Percentiles rank a stretch among this genome's conserved stretches.
Conservation (phyloP, 2,329 filamentous ascomycete species). For the Epichloe scottii region DNA sequence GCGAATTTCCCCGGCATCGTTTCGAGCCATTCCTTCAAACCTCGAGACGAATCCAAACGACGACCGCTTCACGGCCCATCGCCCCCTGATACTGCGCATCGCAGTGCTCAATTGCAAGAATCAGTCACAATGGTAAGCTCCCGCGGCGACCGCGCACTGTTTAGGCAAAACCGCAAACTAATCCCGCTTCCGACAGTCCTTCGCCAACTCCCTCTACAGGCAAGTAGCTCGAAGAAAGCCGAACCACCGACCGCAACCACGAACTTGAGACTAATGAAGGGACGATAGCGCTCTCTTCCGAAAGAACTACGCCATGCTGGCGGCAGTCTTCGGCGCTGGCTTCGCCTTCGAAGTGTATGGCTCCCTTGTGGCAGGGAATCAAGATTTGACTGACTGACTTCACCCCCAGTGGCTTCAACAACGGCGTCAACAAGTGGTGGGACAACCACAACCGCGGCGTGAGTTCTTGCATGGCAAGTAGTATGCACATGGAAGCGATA, state of each 20-base stretch:
- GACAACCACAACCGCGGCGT: conserved; percentile 84
- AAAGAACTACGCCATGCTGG: conserved; percentile 79
- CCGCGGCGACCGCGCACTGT: not conserved
- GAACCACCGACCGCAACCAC: conserved; percentile 5
- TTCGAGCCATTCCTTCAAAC: conserved; percentile 10
- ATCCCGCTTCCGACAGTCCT: conserved; percentile 24
- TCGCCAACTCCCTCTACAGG: conserved; percentile 25
- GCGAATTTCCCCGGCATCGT: conserved; percentile 12
- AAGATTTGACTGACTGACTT: conserved; percentile 18
- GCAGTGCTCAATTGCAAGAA: conserved; percentile 19
- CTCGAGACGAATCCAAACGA: conserved; percentile 16
- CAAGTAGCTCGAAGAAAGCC: conserved; percentile 19
- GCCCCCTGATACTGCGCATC: conserved; percentile 11
- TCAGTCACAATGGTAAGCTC: conserved; percentile 25
- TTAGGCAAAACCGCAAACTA: conserved; percentile 15
- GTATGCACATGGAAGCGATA: conserved; percentile 1
- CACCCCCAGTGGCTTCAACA: conserved; percentile 63
- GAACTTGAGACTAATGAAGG: conserved; percentile 14
- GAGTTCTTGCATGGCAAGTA: conserved; percentile 31
- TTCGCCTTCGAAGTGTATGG: conserved; percentile 91
- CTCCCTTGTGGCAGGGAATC: conserved; percentile 13
- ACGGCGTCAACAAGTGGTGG: conserved; percentile 74
- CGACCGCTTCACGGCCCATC: conserved; percentile 16
- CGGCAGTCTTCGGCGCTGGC: conserved; percentile 70
- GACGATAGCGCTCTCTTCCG: conserved; percentile 62